phyloP scores from a whole-genome alignment of 257 asterid genomes.

The Leonotis leonurus region DNA sequence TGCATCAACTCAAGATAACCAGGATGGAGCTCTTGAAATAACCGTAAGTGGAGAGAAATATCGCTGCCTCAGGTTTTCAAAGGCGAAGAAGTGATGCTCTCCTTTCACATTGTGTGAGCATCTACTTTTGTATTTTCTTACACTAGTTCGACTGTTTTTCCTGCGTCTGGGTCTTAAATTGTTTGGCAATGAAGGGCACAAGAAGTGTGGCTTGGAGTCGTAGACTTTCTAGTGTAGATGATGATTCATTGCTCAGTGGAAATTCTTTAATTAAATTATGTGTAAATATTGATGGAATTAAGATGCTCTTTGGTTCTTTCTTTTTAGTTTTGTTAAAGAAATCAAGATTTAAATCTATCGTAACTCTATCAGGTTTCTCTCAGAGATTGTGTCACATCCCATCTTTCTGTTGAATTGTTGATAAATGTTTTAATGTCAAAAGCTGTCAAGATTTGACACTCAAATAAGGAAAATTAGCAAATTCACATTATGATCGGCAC shows the following conservation, averaged over 20 bases:
- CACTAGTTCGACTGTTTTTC: conserved; percentile 1
- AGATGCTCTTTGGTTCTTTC: background rate
- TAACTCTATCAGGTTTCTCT: background rate
- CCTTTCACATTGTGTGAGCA: background rate
- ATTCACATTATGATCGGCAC: too few species aligned
- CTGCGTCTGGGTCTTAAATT: too few species aligned
- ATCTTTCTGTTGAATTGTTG: background rate
- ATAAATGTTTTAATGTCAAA: too few species aligned
- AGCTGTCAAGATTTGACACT: too few species aligned
- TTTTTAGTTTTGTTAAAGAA: background rate
- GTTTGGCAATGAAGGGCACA: conserved; percentile 1
- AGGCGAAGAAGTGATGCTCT: conserved; percentile 81
- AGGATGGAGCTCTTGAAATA: conserved; percentile 98
- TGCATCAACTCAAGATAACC: conserved; percentile 96
- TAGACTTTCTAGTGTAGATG: background rate
- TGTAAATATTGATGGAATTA: conserved; percentile 18
- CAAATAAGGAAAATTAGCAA: too few species aligned
- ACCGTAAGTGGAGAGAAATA: conserved; percentile 97
- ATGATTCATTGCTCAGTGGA: background rate
- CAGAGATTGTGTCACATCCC: background rate
- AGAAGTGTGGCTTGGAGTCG: background rate
- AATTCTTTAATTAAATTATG: background rate
- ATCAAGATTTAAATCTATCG: background rate
- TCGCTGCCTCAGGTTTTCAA: conserved; percentile 90
- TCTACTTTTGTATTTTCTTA: background rate